Evolutionary conservation across 202 grass and related monocot genomes (phyloP).

Genomic region (Schoenoplectus tabernaemontani): DNA sequence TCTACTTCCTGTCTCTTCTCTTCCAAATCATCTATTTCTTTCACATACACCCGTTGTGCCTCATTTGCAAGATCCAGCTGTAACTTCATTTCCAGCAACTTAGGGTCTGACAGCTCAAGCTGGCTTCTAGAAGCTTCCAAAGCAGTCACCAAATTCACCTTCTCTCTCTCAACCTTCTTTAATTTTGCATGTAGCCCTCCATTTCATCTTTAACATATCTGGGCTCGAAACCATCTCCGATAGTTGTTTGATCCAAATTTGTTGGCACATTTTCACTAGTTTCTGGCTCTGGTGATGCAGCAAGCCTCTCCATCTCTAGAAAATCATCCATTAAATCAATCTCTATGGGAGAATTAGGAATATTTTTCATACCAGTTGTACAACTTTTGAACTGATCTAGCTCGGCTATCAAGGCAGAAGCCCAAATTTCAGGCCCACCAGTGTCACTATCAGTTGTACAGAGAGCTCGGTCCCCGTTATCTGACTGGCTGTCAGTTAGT

Average conservation of each 20-base stretch:
- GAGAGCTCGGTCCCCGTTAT: slow-evolving; percentile 51
- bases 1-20: slow-evolving; percentile 51
- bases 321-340: slow-evolving; percentile 97
- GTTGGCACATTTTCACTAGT: slow-evolving; percentile 34
- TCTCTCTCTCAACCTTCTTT: slow-evolving; percentile 53
- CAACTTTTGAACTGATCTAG: slow-evolving; percentile 69
- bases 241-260: slow-evolving; percentile 39
- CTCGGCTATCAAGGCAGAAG: slow-evolving; percentile 72
- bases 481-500: slow-evolving; percentile 72
- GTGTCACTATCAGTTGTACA: slow-evolving; percentile 50
- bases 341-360: slow-evolving; percentile 39
- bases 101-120: slow-evolving; percentile 41
- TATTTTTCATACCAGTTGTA: slow-evolving; percentile 32
- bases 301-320: slow-evolving; percentile 94
- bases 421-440: slow-evolving; percentile 66
- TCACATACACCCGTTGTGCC: slow-evolving; percentile 32
- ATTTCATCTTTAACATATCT: slow-evolving; percentile 29
- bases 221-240: slow-evolving; percentile 29
- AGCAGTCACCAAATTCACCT: slow-evolving; percentile 40
- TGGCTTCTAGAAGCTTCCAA: slow-evolving; percentile 47
- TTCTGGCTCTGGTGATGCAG: slow-evolving; percentile 49
- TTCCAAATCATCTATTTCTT: slow-evolving; percentile 39
- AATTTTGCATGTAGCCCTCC: slow-evolving; percentile 42
- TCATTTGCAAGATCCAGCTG: slow-evolving; percentile 50
- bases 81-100: slow-evolving; percentile 53